A percentile compares a stretch with the other conserved stretches of the same genome.
These are phyloP conservation scores for Licmophora abbreviata DNA, from an alignment of 108 stramenopile species.

Conservation along the genomic window DNA sequence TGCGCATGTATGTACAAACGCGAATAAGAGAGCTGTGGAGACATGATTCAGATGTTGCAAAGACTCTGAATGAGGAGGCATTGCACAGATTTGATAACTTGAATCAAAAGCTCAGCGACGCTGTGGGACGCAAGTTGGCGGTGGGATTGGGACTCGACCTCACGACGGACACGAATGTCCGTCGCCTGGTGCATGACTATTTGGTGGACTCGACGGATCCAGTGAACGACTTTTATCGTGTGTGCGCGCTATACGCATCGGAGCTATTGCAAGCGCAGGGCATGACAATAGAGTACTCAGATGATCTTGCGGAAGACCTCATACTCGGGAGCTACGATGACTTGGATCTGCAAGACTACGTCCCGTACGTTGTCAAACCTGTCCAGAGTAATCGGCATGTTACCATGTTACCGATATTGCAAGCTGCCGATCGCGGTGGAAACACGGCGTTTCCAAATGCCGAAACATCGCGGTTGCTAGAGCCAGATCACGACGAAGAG, in stretches of 20 bases:
- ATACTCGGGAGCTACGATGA: neutral
- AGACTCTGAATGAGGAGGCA: neutral
- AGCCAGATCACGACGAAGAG: neutral
- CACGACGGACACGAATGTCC: neutral
- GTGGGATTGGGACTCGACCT: neutral
- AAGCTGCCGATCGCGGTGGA: conserved; percentile 3
- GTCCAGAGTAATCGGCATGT: conserved; percentile 7
- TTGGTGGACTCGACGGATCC: neutral
- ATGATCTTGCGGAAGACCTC: too few relatives aligned
- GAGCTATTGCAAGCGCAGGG: neutral
- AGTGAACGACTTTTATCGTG: neutral
- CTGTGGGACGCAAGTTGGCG: neutral
- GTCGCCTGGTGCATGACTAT: neutral
- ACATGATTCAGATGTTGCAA: neutral
- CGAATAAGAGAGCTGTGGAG: conserved; percentile 1
- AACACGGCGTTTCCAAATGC: conserved; percentile 5
- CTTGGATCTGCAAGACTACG: conserved; percentile 1
- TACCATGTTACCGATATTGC: conserved; percentile 6
- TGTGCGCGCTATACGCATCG: neutral
- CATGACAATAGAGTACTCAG: too few relatives aligned
- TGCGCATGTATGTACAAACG: conserved; percentile 4
- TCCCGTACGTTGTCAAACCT: conserved; percentile 3
- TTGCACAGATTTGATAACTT: neutral
- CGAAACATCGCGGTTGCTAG: neutral
- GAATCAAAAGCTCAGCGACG: too few relatives aligned